phyloP scores from a whole-genome alignment of 371 early-diverging fungal species.

The Sanchytrium tribonematis region DNA sequence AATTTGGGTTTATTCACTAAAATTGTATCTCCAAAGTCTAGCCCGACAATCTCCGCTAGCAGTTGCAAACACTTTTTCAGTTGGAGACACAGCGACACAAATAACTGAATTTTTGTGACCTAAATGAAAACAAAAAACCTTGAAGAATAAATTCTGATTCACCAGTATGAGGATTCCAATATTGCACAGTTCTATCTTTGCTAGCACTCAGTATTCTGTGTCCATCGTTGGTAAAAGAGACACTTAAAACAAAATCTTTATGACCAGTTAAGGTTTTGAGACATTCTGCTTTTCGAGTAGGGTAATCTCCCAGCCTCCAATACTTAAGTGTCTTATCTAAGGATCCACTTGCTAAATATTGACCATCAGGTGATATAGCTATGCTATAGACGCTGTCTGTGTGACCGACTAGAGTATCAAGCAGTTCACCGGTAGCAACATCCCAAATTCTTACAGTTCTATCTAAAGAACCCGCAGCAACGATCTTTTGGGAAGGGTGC shows the following conservation, averaged over 20 bases:
- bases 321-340: conserved; percentile 50
- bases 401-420: conserved; percentile 44
- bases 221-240: conserved; percentile 33
- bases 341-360: conserved; percentile 51
- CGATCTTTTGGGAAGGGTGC: no score
- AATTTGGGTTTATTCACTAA: no score
- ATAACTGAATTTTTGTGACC: conserved; percentile 97
- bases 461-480: conserved; percentile 44
- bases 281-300: no score
- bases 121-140: no score
- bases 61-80: conserved; percentile 62
- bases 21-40: conserved; percentile 45
- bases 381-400: conserved; percentile 50
- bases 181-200: conserved; percentile 15
- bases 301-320: no score
- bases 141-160: conserved; percentile 63
- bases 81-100: conserved; percentile 54
- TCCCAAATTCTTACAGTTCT: conserved; percentile 76
- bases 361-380: conserved; percentile 55
- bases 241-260: conserved; percentile 82
- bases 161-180: conserved; percentile 4
- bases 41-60: conserved; percentile 81
- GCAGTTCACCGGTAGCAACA: conserved; percentile 29
- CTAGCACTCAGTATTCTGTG: conserved; percentile 4
- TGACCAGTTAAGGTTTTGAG: conserved; percentile 28